Conservation (phyloP, 768 basidiomycete species). For the Agrocybe chaxingu region DNA sequence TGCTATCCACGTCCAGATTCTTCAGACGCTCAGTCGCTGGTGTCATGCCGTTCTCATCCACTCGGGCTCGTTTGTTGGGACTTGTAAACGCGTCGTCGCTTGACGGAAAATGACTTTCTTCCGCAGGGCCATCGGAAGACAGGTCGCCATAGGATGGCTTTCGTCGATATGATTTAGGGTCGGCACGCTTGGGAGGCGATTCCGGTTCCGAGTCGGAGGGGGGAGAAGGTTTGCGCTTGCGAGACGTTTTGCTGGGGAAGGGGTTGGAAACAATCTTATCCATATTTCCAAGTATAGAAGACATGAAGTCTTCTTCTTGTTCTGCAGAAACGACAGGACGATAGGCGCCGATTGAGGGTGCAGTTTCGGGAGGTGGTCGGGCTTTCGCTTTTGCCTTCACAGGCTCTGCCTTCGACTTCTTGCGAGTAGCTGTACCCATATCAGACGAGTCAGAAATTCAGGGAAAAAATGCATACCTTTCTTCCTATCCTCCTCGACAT, state of each 20-base stretch:
- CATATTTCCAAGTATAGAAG: slow-evolving; percentile 69
- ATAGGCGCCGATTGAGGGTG: slow-evolving; percentile 76
- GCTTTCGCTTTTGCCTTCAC: slow-evolving; percentile 43
- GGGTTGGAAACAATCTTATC: slow-evolving; percentile 38
- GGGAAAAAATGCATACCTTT: slow-evolving; percentile 29
- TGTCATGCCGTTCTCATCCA: slow-evolving; percentile 40
- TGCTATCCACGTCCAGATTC: slow-evolving; percentile 55
- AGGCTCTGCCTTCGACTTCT: slow-evolving; percentile 37
- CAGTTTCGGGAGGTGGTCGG: slow-evolving; percentile 48
- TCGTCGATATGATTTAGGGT: slow-evolving; percentile 29
- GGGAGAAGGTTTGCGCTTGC: slow-evolving; percentile 70
- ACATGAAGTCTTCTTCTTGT: slow-evolving; percentile 90
- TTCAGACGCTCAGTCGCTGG: slow-evolving; percentile 60
- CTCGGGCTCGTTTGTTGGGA: slow-evolving; percentile 64
- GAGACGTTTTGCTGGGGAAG: slow-evolving; percentile 26
- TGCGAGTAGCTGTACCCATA: slow-evolving; percentile 31
- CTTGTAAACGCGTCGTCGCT: slow-evolving; percentile 66
- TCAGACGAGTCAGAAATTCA: neutral
- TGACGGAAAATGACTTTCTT: slow-evolving; percentile 33
- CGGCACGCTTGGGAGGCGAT: slow-evolving; percentile 31
- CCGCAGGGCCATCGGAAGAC: slow-evolving; percentile 46
- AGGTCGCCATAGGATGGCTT: slow-evolving; percentile 31
- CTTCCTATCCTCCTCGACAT: slow-evolving; percentile 48
- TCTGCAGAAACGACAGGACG: slow-evolving; percentile 70
- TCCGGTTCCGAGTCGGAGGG: slow-evolving; percentile 34